Evolutionary conservation across 2,329 filamentous ascomycete genomes (phyloP).

Genomic region (Microdochium trichocladiopsis): DNA sequence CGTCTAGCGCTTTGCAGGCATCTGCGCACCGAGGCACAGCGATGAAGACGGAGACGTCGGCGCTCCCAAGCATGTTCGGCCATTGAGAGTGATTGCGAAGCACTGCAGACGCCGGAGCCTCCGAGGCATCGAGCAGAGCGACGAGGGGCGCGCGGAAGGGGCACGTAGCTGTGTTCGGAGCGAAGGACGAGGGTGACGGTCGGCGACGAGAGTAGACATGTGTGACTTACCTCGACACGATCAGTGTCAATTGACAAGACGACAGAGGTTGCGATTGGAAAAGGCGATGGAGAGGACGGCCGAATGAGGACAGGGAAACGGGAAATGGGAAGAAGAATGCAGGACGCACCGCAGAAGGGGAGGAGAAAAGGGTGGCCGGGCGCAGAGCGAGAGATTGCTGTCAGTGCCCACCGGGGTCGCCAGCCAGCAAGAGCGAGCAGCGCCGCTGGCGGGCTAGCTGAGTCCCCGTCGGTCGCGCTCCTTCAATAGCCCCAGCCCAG

Average conservation of each 20-base stretch:
- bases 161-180: neutral
- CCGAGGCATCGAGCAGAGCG: neutral
- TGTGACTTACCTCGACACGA: neutral
- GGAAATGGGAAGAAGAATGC: constrained; percentile 1
- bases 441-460: too few species aligned
- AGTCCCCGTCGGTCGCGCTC: neutral
- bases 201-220: neutral
- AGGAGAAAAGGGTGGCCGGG: neutral
- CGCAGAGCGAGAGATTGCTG: neutral
- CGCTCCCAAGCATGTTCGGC: too few species aligned
- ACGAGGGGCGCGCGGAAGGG: neutral
- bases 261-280: neutral
- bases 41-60: too few species aligned
- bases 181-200: neutral
- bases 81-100: too few species aligned
- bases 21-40: too few species aligned
- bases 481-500: neutral
- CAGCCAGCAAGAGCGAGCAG: too few species aligned
- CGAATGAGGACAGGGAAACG: neutral
- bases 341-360: neutral
- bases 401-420: neutral
- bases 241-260: neutral
- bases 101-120: too few species aligned
- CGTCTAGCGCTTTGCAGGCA: too few species aligned
- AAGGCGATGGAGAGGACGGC: neutral